Base-by-base conservation (phyloP, 768 basidiomycete species). In the Tulasnella sp. region DNA sequence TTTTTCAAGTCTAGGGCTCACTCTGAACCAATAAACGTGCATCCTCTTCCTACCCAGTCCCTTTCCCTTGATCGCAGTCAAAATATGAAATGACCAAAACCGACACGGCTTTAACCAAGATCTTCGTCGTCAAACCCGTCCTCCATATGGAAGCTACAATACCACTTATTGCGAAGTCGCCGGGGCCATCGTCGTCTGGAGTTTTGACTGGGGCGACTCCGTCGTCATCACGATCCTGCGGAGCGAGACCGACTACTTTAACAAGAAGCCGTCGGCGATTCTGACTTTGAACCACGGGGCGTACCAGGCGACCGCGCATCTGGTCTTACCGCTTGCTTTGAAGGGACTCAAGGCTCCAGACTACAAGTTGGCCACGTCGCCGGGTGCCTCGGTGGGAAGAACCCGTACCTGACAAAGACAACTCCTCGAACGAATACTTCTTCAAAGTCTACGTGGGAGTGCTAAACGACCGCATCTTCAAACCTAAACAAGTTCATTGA, bases 261-360 rank as follows among this genome's bases (percentile, higher is more conserved):
- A 29, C 29, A 42, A 67, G 15, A 1, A 70, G 9, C 77, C 77
- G 22, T 40, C 31, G 19, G 67, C 54, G 34, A 68, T 77, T 29
- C 49, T 77, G 49, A 72, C 78, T 19, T 68, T 79, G 12, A 79
- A 79, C 77, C 78, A 79, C 71, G 78, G 78, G 77, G 74, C 78
- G 37, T 74, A 77, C 36, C 36, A n/a, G 25, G 15, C 37, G 0
- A 70, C 69, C 22, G 36, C 36, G 6, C 40, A 73, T 9, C 19
- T 36, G 36, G 49, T 58, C 36, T 52, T 73, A 22, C 36, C 40
- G 22, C 29, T 37, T 42, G 72, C 52, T 25, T 40, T 73, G 37
- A 22, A 52, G 19, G 31, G 22, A 17, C 36, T 73, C 14, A 12
- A 25, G 14, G 25, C 40, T 7, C 22, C 22, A n/a, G 72, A 42